Evolutionary conservation across 306 rosid genomes (phyloP), one percentile per base, ranked within the genome.

Genomic region (Pyrus bretschneideri): DNA sequence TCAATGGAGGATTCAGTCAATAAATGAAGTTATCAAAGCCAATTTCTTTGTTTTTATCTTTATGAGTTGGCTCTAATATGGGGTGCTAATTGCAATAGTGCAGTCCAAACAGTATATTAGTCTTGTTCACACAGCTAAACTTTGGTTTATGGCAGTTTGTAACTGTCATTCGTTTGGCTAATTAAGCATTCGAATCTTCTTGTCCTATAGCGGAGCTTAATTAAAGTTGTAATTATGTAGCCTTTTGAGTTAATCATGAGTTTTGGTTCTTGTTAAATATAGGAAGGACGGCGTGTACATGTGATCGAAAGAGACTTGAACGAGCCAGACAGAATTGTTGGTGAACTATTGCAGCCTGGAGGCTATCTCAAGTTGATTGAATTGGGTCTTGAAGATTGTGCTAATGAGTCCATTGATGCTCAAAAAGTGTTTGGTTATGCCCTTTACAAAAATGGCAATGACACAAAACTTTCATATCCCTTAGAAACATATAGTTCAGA

Each of bases 261-360:
- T 25, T 57, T 51, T 74, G 71, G 9, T 74, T 59, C 4, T 63
- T 78, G 44, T 75, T 55, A 59, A 57, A 19, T 19, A 8, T 75
- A 91, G 97, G 98, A 91, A 45, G 97, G 98, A 69, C 81, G 91
- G 11, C 78, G 57, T 72, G 93, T 91, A 44, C 96, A 85, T 73
- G 91, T 87, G 63, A 86, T 93, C 57, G 98, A 93, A 59, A 89
- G 98, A 70, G 98, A 93, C 78, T 84, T 93, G 82, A 87, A 45
- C 49, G 96, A 93, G 75, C 98, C 91, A 33, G 90, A 89, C 27
- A 87, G 97, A 75, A 93, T 91, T 82, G 97, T 89, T 31, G 97
- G 97, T 40, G 98, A 93, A 81, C 81, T 93, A 75, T 83, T 93
- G 31, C 98, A 93, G 74, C 98, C 98, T 27, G 97, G 98, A 4